A percentile compares a stretch with the other conserved stretches of the same genome.
phyloP scores from a whole-genome alignment of 192 early-diverging fungal species.

The Umbelopsis sp. region DNA sequence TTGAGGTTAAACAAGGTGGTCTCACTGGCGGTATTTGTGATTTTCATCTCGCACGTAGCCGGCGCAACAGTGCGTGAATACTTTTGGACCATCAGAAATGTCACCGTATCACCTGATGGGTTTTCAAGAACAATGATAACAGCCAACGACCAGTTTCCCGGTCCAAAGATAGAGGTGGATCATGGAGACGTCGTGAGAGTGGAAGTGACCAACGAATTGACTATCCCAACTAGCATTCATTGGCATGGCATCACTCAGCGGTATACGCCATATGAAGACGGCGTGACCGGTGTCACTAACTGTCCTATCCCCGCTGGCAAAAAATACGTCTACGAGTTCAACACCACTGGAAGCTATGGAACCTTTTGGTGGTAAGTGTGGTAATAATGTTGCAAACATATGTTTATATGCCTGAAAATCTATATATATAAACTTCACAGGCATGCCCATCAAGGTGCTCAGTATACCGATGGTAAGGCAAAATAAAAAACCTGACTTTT shows the following conservation, averaged over 20 bases:
- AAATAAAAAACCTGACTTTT: background rate
- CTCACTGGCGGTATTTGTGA: background rate
- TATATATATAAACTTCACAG: slow-evolving; percentile 25
- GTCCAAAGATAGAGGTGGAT: slow-evolving; percentile 55
- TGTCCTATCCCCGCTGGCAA: slow-evolving; percentile 51
- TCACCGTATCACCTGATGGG: background rate
- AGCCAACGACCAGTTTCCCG: slow-evolving; percentile 53
- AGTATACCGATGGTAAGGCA: slow-evolving; percentile 67
- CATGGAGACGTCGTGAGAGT: slow-evolving; percentile 52
- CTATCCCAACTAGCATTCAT: slow-evolving; percentile 50
- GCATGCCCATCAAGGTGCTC: slow-evolving; percentile 60
- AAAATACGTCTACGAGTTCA: slow-evolving; percentile 51
- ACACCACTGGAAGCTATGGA: slow-evolving; percentile 1
- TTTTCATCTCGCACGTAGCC: background rate
- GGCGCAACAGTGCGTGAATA: slow-evolving; percentile 3
- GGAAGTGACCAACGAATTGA: slow-evolving; percentile 46
- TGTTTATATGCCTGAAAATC: background rate
- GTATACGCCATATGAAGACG: slow-evolving; percentile 45
- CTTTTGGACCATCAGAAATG: slow-evolving; percentile 9
- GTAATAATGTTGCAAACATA: background rate
- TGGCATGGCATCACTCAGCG: slow-evolving; percentile 54
- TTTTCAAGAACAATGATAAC: slow-evolving; percentile 14
- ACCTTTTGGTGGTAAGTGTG: slow-evolving; percentile 10
- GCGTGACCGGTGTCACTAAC: slow-evolving; percentile 63
- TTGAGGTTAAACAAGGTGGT: too few relatives aligned